phyloP scores from a whole-genome alignment of 495 filamentous ascomycete genomes.

The Xylaria flabelliformis region DNA sequence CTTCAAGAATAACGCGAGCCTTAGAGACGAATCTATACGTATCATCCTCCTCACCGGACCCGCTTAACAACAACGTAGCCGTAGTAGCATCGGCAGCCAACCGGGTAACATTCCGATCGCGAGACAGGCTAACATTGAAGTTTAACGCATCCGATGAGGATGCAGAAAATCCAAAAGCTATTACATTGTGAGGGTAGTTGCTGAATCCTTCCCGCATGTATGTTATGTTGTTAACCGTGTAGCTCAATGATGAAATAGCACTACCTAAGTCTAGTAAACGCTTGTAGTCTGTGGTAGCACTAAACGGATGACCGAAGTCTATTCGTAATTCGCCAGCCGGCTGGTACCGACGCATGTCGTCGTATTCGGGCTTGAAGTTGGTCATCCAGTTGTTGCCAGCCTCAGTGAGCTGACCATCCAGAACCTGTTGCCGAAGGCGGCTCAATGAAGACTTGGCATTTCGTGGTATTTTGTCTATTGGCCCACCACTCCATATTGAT shows the following conservation, averaged over 20 bases:
- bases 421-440: conserved; percentile 49
- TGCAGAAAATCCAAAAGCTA: background rate
- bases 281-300: background rate
- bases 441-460: conserved; percentile 47
- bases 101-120: conserved; percentile 25
- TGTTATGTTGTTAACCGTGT: background rate
- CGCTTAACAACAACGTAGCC: conserved; percentile 14
- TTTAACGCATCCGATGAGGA: conserved; percentile 31
- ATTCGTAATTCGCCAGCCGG: conserved; percentile 52
- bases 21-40: background rate
- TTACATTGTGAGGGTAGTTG: conserved; percentile 4
- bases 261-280: background rate
- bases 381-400: conserved; percentile 48
- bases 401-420: conserved; percentile 45
- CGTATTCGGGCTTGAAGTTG: conserved; percentile 53
- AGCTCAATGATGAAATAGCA: background rate
- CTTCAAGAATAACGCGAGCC: conserved; percentile 27
- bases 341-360: conserved; percentile 55
- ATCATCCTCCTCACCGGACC: conserved; percentile 23
- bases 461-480: conserved; percentile 46
- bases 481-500: conserved; percentile 57
- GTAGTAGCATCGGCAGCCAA: conserved; percentile 27
- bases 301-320: conserved; percentile 47
- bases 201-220: conserved; percentile 15
- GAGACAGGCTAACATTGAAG: conserved; percentile 50